These are phyloP conservation scores for Metschnikowia sp. DNA, from an alignment of 805 yeast species.

Conservation along the genomic window DNA sequence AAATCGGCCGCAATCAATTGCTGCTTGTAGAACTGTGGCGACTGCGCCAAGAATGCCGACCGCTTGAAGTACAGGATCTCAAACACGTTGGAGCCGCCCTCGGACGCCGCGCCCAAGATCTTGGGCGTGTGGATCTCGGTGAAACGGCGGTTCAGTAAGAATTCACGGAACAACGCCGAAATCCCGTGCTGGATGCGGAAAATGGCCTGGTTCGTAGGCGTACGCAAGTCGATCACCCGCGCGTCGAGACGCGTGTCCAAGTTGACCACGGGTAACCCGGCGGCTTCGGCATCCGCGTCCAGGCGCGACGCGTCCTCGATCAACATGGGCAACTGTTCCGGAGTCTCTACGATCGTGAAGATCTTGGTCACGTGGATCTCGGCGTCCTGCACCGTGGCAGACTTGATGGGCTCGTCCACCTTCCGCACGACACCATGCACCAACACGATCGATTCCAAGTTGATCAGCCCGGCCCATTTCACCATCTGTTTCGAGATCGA, in stretches of 20 bases:
- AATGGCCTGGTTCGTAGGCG: conserved; percentile 95
- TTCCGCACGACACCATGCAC: conserved; percentile 83
- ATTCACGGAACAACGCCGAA: conserved; percentile 84
- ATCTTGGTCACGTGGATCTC: conserved; percentile 79
- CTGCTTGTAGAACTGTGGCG: conserved; percentile 97
- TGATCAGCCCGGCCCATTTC: conserved; percentile 87
- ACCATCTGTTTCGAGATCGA: conserved; percentile 89
- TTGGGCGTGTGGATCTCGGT: conserved; percentile 96
- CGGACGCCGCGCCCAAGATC: conserved; percentile 91
- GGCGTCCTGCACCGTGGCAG: conserved; percentile 86
- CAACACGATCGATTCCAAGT: conserved; percentile 85
- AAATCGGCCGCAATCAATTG: conserved; percentile 97
- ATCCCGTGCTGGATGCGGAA: conserved; percentile 93
- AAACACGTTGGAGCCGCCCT: conserved; percentile 97
- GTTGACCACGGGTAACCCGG: conserved; percentile 89
- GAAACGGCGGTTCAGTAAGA: conserved; percentile 62
- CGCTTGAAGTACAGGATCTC: conserved; percentile 91
- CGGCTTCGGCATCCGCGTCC: conserved; percentile 89
- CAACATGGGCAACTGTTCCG: conserved; percentile 87
- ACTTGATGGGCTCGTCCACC: conserved; percentile 81
- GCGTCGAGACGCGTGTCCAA: conserved; percentile 94
- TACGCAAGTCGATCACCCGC: conserved; percentile 94
- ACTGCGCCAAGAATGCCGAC: conserved; percentile 92
- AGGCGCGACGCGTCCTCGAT: conserved; percentile 96
- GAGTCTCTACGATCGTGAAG: conserved; percentile 79